These are phyloP conservation scores for Pleurostoma richardsiae DNA, from an alignment of 2,329 filamentous ascomycete species.

Conservation along the genomic window DNA sequence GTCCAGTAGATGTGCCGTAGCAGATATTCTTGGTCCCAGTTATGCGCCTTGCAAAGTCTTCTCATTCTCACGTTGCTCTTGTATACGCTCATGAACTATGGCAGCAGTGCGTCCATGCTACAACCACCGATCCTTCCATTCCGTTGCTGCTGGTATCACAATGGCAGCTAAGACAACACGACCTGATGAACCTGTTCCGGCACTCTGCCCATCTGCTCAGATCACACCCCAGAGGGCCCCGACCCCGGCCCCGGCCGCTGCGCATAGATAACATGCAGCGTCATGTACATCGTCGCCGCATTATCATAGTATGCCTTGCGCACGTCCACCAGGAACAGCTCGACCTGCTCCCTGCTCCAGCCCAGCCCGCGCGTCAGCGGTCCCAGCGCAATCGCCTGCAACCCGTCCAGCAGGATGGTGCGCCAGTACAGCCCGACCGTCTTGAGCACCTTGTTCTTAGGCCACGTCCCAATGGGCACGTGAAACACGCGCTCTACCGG, in stretches of 20 bases:
- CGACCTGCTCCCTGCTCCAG: conserved; percentile 28
- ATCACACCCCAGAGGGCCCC: no score
- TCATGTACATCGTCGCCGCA: conserved; percentile 44
- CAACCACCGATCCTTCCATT: no score
- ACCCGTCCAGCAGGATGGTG: conserved; percentile 31
- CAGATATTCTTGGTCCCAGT: no score
- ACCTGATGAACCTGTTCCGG: no score
- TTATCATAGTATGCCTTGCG: conserved; percentile 26
- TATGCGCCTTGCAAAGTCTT: no score
- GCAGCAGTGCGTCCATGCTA: no score
- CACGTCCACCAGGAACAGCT: conserved; percentile 26
- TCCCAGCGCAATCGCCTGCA: conserved; percentile 36
- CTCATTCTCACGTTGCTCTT: no score
- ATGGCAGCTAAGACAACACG: background rate
- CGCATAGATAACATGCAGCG: conserved; percentile 47
- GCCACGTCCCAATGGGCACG: conserved; percentile 41
- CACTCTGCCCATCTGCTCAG: no score
- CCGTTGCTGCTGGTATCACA: background rate
- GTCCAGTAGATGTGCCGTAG: no score
- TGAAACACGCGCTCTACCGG: conserved; percentile 34
- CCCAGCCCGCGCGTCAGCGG: conserved; percentile 27
- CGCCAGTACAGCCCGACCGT: conserved; percentile 39
- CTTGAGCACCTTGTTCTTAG: conserved; percentile 33
- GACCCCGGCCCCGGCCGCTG: conserved; percentile 35
- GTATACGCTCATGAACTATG: no score